Conservation (phyloP, 2,329 filamentous ascomycete genomes). For the Cladophialophora immunda region DNA sequence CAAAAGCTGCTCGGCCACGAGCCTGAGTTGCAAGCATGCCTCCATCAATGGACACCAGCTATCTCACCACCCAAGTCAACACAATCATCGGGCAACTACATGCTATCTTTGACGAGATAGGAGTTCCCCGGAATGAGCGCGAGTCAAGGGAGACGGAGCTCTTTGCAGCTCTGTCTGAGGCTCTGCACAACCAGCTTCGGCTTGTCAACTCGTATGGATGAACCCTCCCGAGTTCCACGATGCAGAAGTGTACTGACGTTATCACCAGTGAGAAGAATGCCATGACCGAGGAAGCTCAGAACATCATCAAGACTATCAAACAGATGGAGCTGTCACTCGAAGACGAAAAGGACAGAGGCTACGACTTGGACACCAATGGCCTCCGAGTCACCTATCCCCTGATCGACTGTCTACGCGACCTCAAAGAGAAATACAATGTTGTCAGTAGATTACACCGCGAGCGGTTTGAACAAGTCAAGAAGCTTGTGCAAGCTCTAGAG, state of each 20-base stretch:
- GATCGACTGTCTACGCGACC: constrained; percentile 75
- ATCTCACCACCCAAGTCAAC: constrained; percentile 93
- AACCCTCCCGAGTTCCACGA: constrained; percentile 6
- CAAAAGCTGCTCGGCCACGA: constrained; percentile 32
- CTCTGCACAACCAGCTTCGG: constrained; percentile 87
- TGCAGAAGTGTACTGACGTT: constrained; percentile 23
- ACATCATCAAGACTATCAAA: constrained; percentile 82
- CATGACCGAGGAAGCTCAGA: constrained; percentile 87
- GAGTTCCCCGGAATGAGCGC: constrained; percentile 91
- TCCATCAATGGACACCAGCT: constrained; percentile 81
- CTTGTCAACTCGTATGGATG: constrained; percentile 72
- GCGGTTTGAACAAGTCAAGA: constrained; percentile 94
- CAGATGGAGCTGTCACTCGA: constrained; percentile 94
- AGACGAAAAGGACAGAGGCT: constrained; percentile 72
- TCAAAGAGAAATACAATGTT: constrained; percentile 86
- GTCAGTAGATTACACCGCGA: constrained; percentile 86
- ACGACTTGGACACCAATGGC: constrained; percentile 71
- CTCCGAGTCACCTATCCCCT: constrained; percentile 85
- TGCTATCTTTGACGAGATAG: constrained; percentile 96
- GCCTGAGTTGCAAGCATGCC: constrained; percentile 35
- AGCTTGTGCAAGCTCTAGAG: constrained; percentile 90
- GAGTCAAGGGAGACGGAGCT: constrained; percentile 91
- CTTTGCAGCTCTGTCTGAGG: constrained; percentile 89
- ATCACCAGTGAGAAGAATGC: constrained; percentile 78
- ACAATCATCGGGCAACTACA: constrained; percentile 93